Base-by-base conservation (phyloP, 176 grass and related monocot species). In the Ensete ventricosum region DNA sequence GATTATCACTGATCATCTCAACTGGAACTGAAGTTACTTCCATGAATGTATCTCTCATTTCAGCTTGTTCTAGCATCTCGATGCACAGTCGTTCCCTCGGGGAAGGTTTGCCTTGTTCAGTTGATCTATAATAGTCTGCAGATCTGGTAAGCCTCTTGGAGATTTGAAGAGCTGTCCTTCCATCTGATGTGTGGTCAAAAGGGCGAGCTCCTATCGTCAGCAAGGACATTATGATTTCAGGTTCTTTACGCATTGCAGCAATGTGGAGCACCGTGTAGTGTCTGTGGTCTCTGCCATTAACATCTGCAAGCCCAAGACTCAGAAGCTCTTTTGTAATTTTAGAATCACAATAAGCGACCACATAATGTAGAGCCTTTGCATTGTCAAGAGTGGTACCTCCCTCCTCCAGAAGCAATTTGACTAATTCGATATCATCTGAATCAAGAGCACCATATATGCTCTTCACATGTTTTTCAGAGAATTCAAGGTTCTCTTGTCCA, bases 341-440 rank as follows among this genome's bases (percentile, higher is more conserved):
- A 12, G 25, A 52, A 76, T 76, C 74, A 52, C 74, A 76, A 14
- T 63, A 57, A 51, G 74, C 34, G 1, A 62, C 74, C 19, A 43
- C 74, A 76, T 76, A 76, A 62, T 76, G 74, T 17, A 76, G 34
- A 50, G 74, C 74, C 8, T 62, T 62, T 63, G 74, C 74, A 63
- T 62, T 17, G 34, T 76, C 57, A 6, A 76, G 74, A 22, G 3
- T 63, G 27, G 57, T 64, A 26, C 63, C 34, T 50, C 74, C 74
- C 53, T 76, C 74, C 1, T 50, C 55, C 74, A 76, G 63, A 50
- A 76, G 57, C 55, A 76, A 5, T 49, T 76, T n/a, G 54, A 76
- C 74, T 22, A 76, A 50, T 24, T 76, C 55, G 63, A 76, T 62
- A 50, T 76, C 74, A 76, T 76, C 74, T 64, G 58, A 76, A 76